Evolutionary conservation across 2,329 filamentous ascomycete genomes (phyloP).

Genomic region (Botrytis elliptica): DNA sequence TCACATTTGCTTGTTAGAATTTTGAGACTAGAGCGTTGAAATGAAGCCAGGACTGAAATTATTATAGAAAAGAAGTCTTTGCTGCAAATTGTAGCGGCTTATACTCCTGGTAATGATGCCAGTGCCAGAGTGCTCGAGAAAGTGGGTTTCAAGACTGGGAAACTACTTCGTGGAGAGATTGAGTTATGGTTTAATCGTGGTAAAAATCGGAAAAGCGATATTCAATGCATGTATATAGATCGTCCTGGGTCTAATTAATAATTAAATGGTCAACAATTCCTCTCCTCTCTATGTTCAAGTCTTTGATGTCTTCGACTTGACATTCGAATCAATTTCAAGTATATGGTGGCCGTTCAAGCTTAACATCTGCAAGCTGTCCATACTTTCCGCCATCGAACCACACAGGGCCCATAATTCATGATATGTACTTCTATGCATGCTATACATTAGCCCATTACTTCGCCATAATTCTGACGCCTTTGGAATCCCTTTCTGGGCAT

Average conservation of each 20-base stretch:
- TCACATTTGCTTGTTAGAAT: not conserved
- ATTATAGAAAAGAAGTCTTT: not conserved
- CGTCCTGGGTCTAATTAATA: not conserved
- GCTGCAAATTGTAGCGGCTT: not conserved
- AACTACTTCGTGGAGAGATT: conserved; percentile 19
- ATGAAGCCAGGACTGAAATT: not conserved
- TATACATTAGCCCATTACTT: not conserved
- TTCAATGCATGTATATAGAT: conserved; percentile 4
- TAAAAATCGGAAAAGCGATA: conserved; percentile 1
- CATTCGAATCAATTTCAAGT: not conserved
- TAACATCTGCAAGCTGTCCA: not conserved
- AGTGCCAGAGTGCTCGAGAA: conserved; percentile 30
- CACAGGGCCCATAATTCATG: not conserved
- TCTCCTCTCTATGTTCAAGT: not conserved
- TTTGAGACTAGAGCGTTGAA: not conserved
- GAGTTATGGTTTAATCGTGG: conserved; percentile 1
- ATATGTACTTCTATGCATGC: not conserved
- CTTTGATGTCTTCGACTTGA: not conserved
- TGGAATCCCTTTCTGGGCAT: not conserved
- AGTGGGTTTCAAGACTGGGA: conserved; percentile 26
- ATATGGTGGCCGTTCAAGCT: not conserved
- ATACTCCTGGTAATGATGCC: conserved; percentile 28
- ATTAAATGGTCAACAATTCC: not conserved
- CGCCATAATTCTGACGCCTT: not conserved
- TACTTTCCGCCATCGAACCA: not conserved